Evolutionary conservation across 2,329 filamentous ascomycete species (phyloP), one percentile per base, ranked within the genome.

Genomic region (Didymosphaeria variabile): DNA sequence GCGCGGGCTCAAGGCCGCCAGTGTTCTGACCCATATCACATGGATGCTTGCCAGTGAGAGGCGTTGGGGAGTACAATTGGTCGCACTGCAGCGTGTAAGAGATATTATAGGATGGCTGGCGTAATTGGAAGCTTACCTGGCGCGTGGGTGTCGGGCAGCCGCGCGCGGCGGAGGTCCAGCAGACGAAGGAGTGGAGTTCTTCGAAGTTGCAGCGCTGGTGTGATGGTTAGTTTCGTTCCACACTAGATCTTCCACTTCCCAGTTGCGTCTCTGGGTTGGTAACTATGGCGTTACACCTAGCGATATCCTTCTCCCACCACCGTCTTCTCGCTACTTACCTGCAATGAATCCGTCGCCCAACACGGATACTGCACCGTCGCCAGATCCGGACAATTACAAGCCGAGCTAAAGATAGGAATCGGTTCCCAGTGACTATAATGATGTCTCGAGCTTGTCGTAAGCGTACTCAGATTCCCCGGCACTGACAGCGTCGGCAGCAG

Each of bases 351-450:
- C 2, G 70, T 72, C 6, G 67, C 72, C 69, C 70, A 75, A 47
- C 72, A 75, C 21, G 72, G 72, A 60, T 70, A 72, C 50, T 38
- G 19, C 9, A 66, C 67, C 31, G 69, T 73, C 47, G 60, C 56
- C 45, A 72, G 29, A 23, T 52, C 29, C n/a, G 69, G 60, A 58
- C 72, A 75, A 31, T 69, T 62, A 45, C 71, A 75, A 92, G 36
- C 83, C 80, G 56, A 83, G 79, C n/a, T 86, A 76, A 51, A 95
- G 78, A 32, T 87, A 81, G 44, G 79, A 72, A 65, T 88, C 80
- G 60, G 82, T 77, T 19, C 83, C 75, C 31, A 90, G 68, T 57
- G 86, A 80, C 50, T 85, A 21, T 38, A 40, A 10, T 55, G 40
- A 15, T 55, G 50, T 6, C 42, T 88, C 82, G 7, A 87, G 85